phyloP scores from a whole-genome alignment of 352 stramenopile species.

The Saprolegnia diclina region DNA sequence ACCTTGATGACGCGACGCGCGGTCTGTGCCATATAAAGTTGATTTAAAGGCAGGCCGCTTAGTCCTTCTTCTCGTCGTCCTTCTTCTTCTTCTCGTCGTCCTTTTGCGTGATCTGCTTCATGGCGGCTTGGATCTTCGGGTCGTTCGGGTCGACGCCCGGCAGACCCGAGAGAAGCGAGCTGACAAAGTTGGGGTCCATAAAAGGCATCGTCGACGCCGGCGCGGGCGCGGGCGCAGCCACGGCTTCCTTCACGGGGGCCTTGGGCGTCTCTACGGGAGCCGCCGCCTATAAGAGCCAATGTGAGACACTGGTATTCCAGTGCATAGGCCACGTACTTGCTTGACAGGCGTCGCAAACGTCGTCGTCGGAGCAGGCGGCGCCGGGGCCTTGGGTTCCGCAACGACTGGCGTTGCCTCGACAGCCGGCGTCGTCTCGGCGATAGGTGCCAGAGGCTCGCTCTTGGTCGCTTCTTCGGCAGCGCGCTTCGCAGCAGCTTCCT shows the following conservation, averaged over 20 bases:
- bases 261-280: constrained; percentile 16
- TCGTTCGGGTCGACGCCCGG: constrained; percentile 89
- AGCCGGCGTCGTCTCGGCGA: constrained; percentile 29
- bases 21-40: neutral
- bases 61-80: constrained; percentile 77
- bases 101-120: constrained; percentile 82
- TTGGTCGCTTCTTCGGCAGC: constrained; percentile 62
- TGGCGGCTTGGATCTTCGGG: constrained; percentile 87
- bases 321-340: neutral
- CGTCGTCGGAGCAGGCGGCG: constrained; percentile 7
- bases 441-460: constrained; percentile 28
- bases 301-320: neutral
- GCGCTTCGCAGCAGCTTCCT: constrained; percentile 91
- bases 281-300: neutral
- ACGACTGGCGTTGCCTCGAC: constrained; percentile 19
- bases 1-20: neutral
- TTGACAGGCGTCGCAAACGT: neutral
- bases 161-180: constrained; percentile 81
- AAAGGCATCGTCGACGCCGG: constrained; percentile 81
- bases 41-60: constrained; percentile 16
- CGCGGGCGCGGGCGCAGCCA: constrained; percentile 47
- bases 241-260: constrained; percentile 38
- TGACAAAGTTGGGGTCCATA: constrained; percentile 87
- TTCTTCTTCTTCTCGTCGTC: constrained; percentile 68
- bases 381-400: constrained; percentile 1